Evolutionary conservation across 2,329 filamentous ascomycete species (phyloP), one percentile per base, ranked within the genome.

Genomic region (Aspergillus carbonarius): DNA sequence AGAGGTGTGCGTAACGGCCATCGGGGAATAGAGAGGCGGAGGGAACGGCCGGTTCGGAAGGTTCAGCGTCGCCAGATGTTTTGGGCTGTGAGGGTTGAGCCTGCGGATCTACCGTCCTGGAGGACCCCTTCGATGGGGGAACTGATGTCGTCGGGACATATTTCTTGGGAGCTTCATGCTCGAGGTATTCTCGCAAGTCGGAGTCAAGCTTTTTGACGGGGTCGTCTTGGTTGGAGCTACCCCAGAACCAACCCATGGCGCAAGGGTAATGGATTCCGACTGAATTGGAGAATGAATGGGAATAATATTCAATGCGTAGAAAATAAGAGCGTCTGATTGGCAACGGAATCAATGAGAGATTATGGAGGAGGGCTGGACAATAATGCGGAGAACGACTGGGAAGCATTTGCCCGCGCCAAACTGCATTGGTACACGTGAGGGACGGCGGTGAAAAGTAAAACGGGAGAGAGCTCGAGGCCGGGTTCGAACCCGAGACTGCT

Each of bases 1-100:
- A 99, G 32, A 99, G 81, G 73, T 98, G 85, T 57, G 93, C 92
- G 76, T 90, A 91, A 60, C 88, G 85, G 62, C 88, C 88, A 72
- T 91, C 88, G 69, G 84, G 82, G 69, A 81, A 90, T 17, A 88
- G 79, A 13, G 86, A 88, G 66, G 86, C 80, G 37, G 72, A 54
- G 47, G 74, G 73, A n/a, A 76, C 68, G 35, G 70, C 59, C 10
- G 78, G 74, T 54, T 72, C 63, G 35, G 72, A 62, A 13, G 70
- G 61, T 25, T 74, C 53, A 59, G 72, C 30, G 40, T 65, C 56
- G 52, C 65, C 58, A 27, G 65, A 35, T 10, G 65, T 30, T 27
- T 65, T 54, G 59, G 69, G 48, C 40, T 63, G 58, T 8, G 66
- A 57, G 17, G 63, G 61, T 57, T 67, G 44, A 56, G 65, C 47